phyloP scores from a whole-genome alignment of 306 rosid species.

The Rosa rugosa region DNA sequence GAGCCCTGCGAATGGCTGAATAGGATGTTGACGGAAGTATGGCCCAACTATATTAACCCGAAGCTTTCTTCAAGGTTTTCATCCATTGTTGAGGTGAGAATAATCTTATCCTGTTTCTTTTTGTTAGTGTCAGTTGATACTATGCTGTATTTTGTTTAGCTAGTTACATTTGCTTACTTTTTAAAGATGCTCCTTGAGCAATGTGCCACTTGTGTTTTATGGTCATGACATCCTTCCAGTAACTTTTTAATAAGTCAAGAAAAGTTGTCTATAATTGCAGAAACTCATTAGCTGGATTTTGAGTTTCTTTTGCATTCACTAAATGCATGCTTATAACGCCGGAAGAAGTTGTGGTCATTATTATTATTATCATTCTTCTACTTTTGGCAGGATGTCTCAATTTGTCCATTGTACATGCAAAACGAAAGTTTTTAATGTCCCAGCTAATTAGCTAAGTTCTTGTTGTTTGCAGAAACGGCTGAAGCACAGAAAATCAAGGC shows the following conservation, averaged over 20 bases:
- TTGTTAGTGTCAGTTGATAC: not conserved
- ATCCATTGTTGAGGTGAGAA: constrained; percentile 73
- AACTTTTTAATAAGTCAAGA: not conserved
- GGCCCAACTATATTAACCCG: constrained; percentile 63
- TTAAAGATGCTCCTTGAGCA: not conserved
- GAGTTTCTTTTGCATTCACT: not conserved
- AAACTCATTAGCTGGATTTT: not conserved
- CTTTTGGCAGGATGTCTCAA: not conserved
- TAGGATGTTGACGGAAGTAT: constrained; percentile 70
- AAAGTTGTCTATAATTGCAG: not conserved
- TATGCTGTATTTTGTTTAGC: not conserved
- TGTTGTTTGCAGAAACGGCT: constrained; percentile 62
- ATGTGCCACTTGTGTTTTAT: not conserved
- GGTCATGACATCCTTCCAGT: not conserved
- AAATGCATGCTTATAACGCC: not conserved
- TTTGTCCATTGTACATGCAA: not conserved
- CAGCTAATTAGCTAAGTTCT: constrained; percentile 25
- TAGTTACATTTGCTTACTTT: not conserved
- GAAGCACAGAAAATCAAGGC: constrained; percentile 73
- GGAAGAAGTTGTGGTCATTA: not conserved
- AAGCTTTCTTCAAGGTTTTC: constrained; percentile 73
- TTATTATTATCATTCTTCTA: not conserved
- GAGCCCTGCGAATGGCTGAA: constrained; percentile 98
- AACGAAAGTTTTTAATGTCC: not conserved
- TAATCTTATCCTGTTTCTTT: constrained; percentile 19